These are phyloP conservation scores for Anisodus tanguticus DNA, from an alignment of 257 asterid species.

Conservation along the genomic window DNA sequence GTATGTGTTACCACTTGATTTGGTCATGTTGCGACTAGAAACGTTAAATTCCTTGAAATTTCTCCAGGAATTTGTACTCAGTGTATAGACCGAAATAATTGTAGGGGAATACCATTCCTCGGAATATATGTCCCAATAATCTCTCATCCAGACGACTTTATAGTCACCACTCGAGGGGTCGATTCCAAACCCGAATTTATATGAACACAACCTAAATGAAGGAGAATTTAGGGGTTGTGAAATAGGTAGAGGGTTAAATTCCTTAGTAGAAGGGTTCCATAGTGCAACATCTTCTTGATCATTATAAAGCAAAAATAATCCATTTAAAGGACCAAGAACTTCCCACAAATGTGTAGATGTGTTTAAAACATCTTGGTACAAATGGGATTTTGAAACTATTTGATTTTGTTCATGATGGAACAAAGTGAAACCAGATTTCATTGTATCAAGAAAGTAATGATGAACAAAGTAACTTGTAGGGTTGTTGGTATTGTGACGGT, in stretches of 20 bases:
- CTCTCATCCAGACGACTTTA: constrained; percentile 46
- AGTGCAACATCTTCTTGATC: constrained; percentile 36
- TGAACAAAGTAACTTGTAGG: constrained; percentile 43
- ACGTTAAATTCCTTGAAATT: constrained; percentile 41
- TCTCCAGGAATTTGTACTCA: constrained; percentile 51
- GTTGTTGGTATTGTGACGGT: constrained; percentile 27
- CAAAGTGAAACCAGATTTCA: constrained; percentile 39
- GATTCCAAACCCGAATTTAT: constrained; percentile 49
- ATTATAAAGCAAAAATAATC: constrained; percentile 41
- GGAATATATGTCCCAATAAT: constrained; percentile 34
- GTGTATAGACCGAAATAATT: constrained; percentile 44
- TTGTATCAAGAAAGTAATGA: constrained; percentile 35
- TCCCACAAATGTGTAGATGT: constrained; percentile 31
- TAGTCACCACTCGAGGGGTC: constrained; percentile 41
- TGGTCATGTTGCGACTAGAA: constrained; percentile 31
- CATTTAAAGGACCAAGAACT: constrained; percentile 52
- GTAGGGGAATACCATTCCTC: constrained; percentile 35
- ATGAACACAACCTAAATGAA: constrained; percentile 28
- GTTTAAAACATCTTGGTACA: constrained; percentile 28
- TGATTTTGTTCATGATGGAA: constrained; percentile 26
- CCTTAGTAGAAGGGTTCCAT: constrained; percentile 52
- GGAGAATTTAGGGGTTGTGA: constrained; percentile 34
- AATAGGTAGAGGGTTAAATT: constrained; percentile 48
- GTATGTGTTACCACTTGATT: constrained; percentile 47
- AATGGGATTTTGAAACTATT: constrained; percentile 24